Evolutionary conservation across 2,329 filamentous ascomycete species (phyloP).

Genomic region (Neonectria neomacrospora): DNA sequence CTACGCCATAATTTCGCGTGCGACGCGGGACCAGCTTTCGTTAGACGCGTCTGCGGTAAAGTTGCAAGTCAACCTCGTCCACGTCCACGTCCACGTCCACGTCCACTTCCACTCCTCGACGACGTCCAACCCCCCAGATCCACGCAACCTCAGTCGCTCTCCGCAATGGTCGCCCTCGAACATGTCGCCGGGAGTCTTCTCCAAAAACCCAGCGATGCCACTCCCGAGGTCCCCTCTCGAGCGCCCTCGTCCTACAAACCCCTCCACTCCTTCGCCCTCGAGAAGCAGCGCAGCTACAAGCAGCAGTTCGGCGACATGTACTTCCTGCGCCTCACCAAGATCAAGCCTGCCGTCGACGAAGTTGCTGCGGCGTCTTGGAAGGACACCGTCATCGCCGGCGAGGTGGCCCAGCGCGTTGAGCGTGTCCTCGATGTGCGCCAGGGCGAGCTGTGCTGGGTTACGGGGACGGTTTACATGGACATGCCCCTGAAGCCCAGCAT

Average conservation of each 20-base stretch:
- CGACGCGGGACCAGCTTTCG: conserved; percentile 33
- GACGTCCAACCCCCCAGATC: conserved; percentile 6
- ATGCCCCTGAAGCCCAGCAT: conserved; percentile 97
- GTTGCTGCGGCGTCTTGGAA: conserved; percentile 81
- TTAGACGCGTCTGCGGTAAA: conserved; percentile 35
- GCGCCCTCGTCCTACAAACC: conserved; percentile 74
- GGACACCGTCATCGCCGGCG: conserved; percentile 79
- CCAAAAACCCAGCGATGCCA: conserved; percentile 50
- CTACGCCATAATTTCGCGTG: conserved; percentile 43
- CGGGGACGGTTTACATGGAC: conserved; percentile 96
- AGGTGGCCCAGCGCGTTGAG: conserved; percentile 80
- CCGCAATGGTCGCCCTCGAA: conserved; percentile 50
- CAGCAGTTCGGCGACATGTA: conserved; percentile 99
- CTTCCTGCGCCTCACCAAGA: conserved; percentile 86
- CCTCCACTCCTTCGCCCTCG: conserved; percentile 77
- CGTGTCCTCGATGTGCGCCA: conserved; percentile 95
- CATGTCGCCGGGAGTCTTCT: conserved; percentile 49
- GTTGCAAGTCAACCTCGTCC: conserved; percentile 12
- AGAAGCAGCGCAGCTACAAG: conserved; percentile 79
- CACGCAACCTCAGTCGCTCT: conserved; percentile 2
- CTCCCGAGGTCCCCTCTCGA: conserved; percentile 60
- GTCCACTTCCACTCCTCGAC: conserved; percentile 19
- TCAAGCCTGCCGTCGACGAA: conserved; percentile 84
- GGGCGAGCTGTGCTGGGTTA: conserved; percentile 94
- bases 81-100: too few species aligned